phyloP scores from a whole-genome alignment of 2,329 filamentous ascomycete species.

The Verticillium klebahnii region DNA sequence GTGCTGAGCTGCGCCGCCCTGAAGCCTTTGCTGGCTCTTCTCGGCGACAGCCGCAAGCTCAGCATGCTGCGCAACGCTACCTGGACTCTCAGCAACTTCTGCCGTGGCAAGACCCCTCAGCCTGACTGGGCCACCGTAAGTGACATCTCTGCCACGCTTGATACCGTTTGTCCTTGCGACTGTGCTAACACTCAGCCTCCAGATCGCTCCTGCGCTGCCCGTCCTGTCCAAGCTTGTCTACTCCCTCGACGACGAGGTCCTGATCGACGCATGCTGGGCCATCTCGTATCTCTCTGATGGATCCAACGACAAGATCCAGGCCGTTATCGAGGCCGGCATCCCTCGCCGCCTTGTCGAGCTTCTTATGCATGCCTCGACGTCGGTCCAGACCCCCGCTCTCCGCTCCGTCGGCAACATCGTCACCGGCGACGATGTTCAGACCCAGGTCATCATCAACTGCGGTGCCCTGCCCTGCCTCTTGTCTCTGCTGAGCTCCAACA shows the following conservation, averaged over 20 bases:
- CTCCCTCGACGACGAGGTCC: slow-evolving; percentile 94
- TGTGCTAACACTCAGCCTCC: slow-evolving; percentile 3
- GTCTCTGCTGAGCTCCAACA: slow-evolving; percentile 89
- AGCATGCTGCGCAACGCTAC: slow-evolving; percentile 99
- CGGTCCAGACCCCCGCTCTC: slow-evolving; percentile 94
- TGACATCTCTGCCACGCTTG: slow-evolving; percentile 16
- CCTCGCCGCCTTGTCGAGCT: slow-evolving; percentile 94
- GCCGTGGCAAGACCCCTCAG: slow-evolving; percentile 97
- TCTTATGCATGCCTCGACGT: slow-evolving; percentile 96
- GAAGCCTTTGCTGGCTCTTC: slow-evolving; percentile 79
- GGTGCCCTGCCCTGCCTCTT: slow-evolving; percentile 89
- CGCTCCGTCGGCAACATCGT: slow-evolving; percentile 98
- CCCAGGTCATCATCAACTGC: slow-evolving; percentile 99
- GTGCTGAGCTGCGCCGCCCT: slow-evolving; percentile 88
- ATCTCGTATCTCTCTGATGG: slow-evolving; percentile 98
- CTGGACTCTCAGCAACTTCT: slow-evolving; percentile 99
- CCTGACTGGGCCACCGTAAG: slow-evolving; percentile 94
- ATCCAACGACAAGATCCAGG: slow-evolving; percentile 98
- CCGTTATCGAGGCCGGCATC: slow-evolving; percentile 96
- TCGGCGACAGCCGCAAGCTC: slow-evolving; percentile 96
- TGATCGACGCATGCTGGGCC: slow-evolving; percentile 99
- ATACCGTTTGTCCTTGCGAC: neutral
- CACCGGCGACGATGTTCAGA: slow-evolving; percentile 96
- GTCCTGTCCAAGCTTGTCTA: slow-evolving; percentile 97
- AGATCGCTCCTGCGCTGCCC: slow-evolving; percentile 93